Evolutionary conservation across 1,139 yeast species (phyloP).

Genomic region (Yamadazyma oceani): DNA sequence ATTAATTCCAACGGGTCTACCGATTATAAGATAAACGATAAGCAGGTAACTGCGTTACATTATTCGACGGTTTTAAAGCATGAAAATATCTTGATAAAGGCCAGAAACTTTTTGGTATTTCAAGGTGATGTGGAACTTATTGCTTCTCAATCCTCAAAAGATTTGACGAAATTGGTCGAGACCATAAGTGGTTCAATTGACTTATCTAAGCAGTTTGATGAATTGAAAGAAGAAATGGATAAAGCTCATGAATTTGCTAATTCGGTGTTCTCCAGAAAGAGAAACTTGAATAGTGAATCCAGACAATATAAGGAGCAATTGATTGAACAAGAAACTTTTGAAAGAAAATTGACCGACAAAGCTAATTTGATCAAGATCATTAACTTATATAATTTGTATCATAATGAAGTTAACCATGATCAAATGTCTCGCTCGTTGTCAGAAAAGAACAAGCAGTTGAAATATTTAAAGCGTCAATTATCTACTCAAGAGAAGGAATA

Average conservation of each 20-base stretch:
- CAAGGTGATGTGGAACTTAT: conserved; percentile 97
- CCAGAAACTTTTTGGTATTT: conserved; percentile 88
- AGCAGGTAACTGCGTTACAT: conserved; percentile 59
- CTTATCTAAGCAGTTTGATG: conserved; percentile 65
- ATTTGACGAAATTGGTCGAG: conserved; percentile 74
- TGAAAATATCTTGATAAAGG: conserved; percentile 87
- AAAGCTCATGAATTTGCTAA: conserved; percentile 65
- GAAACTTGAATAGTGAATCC: conserved; percentile 73
- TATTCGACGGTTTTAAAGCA: conserved; percentile 66
- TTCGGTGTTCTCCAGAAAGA: conserved; percentile 66
- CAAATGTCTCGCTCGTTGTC: conserved; percentile 25
- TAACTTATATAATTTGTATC: conserved; percentile 67
- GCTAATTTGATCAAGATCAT: conserved; percentile 46
- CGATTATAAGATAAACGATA: conserved; percentile 67
- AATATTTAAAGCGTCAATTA: conserved; percentile 26
- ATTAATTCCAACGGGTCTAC: conserved; percentile 61
- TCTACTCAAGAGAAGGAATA: conserved; percentile 25
- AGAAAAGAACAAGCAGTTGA: conserved; percentile 29
- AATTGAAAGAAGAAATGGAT: conserved; percentile 63
- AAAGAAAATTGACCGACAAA: conserved; percentile 52
- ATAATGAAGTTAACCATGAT: conserved; percentile 53
- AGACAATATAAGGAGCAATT: conserved; percentile 79
- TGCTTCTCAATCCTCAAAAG: conserved; percentile 83
- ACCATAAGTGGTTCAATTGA: conserved; percentile 81
- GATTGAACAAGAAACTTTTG: conserved; percentile 69